Evolutionary conservation across 352 stramenopile genomes (phyloP).

Genomic region (Thraustotheca clavata): DNA sequence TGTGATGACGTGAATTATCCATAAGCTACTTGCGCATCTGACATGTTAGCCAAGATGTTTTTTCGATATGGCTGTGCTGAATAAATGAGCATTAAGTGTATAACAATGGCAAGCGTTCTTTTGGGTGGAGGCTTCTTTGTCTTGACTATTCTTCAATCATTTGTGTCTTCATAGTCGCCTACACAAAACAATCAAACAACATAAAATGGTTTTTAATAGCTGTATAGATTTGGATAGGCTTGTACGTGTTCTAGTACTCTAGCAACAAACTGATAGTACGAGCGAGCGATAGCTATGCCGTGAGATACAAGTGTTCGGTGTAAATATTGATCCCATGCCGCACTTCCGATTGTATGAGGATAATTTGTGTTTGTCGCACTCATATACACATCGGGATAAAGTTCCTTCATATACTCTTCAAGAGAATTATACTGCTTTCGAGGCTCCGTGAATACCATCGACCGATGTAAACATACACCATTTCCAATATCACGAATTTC

Average conservation of each 20-base stretch:
- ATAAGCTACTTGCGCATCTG: too few species aligned
- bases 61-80: too few species aligned
- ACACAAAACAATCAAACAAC: too few species aligned
- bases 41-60: too few species aligned
- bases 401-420: background rate
- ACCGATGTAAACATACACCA: background rate
- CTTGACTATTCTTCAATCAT: too few species aligned
- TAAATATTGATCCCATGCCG: background rate
- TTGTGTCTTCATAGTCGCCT: too few species aligned
- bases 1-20: too few species aligned
- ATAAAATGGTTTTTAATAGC: background rate
- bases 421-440: background rate
- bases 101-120: too few species aligned
- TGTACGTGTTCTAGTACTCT: background rate
- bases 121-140: too few species aligned
- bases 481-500: background rate
- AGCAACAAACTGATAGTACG: background rate
- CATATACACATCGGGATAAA: background rate
- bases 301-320: background rate
- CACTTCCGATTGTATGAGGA: background rate
- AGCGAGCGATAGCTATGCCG: background rate
- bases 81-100: too few species aligned
- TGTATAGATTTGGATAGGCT: background rate
- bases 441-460: background rate
- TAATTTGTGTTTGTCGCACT: background rate